Conservation (phyloP, 2,329 filamentous ascomycete species). For the Ilyonectria sp. region DNA sequence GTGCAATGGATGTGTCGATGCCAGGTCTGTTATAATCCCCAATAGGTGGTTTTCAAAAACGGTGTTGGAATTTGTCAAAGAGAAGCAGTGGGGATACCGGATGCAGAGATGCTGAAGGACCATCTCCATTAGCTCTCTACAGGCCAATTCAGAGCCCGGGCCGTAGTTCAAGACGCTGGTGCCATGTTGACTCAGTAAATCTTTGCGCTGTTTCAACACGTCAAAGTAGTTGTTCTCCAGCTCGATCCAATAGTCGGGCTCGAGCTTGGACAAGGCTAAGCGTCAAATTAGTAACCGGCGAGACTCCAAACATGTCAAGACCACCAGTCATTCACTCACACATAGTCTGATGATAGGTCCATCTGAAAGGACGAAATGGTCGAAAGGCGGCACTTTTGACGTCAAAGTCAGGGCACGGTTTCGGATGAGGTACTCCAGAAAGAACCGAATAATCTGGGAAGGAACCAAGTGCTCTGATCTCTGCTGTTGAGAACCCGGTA, state of each 20-base stretch:
- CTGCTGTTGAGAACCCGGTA: slow-evolving; percentile 78
- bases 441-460: slow-evolving; percentile 84
- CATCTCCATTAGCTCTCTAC: slow-evolving; percentile 91
- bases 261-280: slow-evolving; percentile 80
- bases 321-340: slow-evolving; percentile 64
- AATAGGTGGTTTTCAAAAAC: slow-evolving; percentile 74
- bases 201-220: slow-evolving; percentile 77
- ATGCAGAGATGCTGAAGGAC: slow-evolving; percentile 80
- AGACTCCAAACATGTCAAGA: neutral
- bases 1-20: slow-evolving; percentile 73
- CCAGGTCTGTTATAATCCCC: slow-evolving; percentile 71
- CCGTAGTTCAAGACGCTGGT: slow-evolving; percentile 75
- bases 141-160: slow-evolving; percentile 82
- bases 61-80: slow-evolving; percentile 70
- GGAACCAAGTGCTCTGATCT: slow-evolving; percentile 78
- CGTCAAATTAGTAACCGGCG: slow-evolving; percentile 48
- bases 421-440: slow-evolving; percentile 80
- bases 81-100: slow-evolving; percentile 83
- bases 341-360: slow-evolving; percentile 91
- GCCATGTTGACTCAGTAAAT: slow-evolving; percentile 74
- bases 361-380: slow-evolving; percentile 85
- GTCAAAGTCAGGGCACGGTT: slow-evolving; percentile 74
- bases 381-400: slow-evolving; percentile 77
- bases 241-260: slow-evolving; percentile 88
- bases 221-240: slow-evolving; percentile 79